These are phyloP conservation scores for Fagopyrum tataricum DNA, from an alignment of 148 eudicot genomes.

Conservation along the genomic window DNA sequence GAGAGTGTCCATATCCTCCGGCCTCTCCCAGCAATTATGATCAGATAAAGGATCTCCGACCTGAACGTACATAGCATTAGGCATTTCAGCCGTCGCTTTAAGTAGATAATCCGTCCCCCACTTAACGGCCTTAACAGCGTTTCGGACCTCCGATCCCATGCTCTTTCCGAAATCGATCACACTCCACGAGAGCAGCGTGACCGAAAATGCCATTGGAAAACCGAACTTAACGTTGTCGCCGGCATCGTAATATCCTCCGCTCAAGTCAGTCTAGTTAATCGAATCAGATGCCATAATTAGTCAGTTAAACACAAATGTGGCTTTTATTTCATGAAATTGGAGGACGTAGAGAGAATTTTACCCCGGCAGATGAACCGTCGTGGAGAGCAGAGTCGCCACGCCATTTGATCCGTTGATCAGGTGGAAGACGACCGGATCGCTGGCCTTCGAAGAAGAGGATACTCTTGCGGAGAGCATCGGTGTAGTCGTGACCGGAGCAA, in stretches of 20 bases:
- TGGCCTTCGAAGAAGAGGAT: conserved; percentile 96
- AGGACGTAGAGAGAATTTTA: conserved; percentile 16
- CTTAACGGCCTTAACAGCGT: conserved; percentile 66
- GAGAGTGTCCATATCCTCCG: conserved; percentile 61
- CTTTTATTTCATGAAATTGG: not conserved
- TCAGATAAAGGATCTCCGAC: conserved; percentile 84
- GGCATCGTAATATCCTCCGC: conserved; percentile 96
- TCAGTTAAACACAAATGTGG: not conserved
- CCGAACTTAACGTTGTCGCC: conserved; percentile 95
- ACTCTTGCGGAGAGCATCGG: conserved; percentile 71
- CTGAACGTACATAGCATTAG: conserved; percentile 58
- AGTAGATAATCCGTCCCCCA: conserved; percentile 89
- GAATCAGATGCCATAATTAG: not conserved
- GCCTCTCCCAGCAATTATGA: conserved; percentile 84
- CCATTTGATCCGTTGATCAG: conserved; percentile 86
- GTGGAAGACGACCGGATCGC: conserved; percentile 79
- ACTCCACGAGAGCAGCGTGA: conserved; percentile 91
- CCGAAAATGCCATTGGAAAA: conserved; percentile 91
- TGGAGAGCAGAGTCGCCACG: conserved; percentile 79
- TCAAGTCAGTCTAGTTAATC: conserved; percentile 52
- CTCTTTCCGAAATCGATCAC: conserved; percentile 65
- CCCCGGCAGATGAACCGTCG: conserved; percentile 75
- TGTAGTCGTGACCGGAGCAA: conserved; percentile 44
- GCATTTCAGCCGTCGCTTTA: conserved; percentile 66
- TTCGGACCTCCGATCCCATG: conserved; percentile 55